Conservation (phyloP, 2,329 filamentous ascomycete species). For the Blastomyces percursus region DNA sequence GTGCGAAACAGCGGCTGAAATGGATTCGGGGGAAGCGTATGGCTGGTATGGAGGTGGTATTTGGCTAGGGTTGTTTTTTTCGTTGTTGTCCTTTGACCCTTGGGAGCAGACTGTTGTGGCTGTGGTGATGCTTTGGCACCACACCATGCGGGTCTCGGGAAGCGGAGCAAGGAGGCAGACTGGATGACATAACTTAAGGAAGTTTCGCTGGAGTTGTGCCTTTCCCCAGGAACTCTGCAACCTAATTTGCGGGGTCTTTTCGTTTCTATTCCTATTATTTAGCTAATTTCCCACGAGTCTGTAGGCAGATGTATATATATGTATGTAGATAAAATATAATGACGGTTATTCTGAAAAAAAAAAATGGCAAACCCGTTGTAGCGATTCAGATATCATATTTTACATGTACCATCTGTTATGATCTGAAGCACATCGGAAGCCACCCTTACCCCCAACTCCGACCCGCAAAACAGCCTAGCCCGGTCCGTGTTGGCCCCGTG, state of each 20-base stretch:
- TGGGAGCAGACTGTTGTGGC: background rate
- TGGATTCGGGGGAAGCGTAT: too few relatives aligned
- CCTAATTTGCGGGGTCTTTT: background rate
- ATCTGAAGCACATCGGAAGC: slow-evolving; percentile 7
- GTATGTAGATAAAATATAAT: too few relatives aligned
- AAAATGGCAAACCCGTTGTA: too few relatives aligned
- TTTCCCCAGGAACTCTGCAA: background rate
- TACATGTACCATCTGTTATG: too few relatives aligned
- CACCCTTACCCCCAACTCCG: background rate
- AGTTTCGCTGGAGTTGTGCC: too few relatives aligned
- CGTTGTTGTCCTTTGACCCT: background rate
- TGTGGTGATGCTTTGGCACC: background rate
- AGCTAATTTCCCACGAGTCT: background rate
- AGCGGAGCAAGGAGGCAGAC: background rate
- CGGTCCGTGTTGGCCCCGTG: background rate
- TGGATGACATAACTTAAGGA: background rate
- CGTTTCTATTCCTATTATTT: background rate
- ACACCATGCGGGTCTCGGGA: background rate
- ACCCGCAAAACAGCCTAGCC: slow-evolving; percentile 8
- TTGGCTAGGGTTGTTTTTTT: background rate
- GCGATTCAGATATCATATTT: too few relatives aligned
- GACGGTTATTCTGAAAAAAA: too few relatives aligned
- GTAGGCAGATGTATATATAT: too few relatives aligned
- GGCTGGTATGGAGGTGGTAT: background rate
- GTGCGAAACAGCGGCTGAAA: background rate